Percentiles rank a stretch among this genome's conserved stretches.
These are phyloP conservation scores for Cyclocybe cylindracea DNA, from an alignment of 768 basidiomycete species.

Conservation along the genomic window DNA sequence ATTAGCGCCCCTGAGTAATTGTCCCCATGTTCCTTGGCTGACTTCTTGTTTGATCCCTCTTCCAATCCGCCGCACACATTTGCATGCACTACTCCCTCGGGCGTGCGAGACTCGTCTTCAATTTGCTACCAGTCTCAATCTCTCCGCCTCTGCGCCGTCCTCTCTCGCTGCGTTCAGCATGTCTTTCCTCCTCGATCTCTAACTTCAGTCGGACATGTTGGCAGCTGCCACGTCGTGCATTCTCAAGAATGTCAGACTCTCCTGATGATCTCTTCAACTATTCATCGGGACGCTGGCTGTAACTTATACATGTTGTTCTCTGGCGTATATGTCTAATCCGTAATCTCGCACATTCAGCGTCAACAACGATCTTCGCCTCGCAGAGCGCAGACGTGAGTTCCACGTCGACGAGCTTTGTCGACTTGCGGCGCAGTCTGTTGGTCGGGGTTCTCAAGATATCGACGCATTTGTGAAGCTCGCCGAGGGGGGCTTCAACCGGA, in stretches of 20 bases:
- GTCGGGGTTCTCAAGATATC: slow-evolving; percentile 36
- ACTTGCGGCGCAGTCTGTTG: slow-evolving; percentile 45
- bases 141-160: not conserved
- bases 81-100: not conserved
- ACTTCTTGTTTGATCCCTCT: too few relatives aligned
- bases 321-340: too few relatives aligned
- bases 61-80: not conserved
- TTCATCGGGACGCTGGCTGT: too few relatives aligned
- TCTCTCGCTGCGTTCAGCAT: slow-evolving; percentile 1
- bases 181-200: not conserved
- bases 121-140: not conserved
- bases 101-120: not conserved
- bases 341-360: slow-evolving; percentile 29
- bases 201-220: too few relatives aligned
- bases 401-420: slow-evolving; percentile 39
- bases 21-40: too few relatives aligned
- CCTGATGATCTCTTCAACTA: too few relatives aligned
- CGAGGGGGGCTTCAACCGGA: slow-evolving; percentile 41
- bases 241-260: too few relatives aligned
- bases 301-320: too few relatives aligned
- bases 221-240: too few relatives aligned
- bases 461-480: slow-evolving; percentile 37
- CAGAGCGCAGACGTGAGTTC: slow-evolving; percentile 45
- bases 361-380: slow-evolving; percentile 46
- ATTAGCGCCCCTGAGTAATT: too few relatives aligned